Conservation (phyloP, 352 stramenopile genomes). For the Pythium diclinum region DNA sequence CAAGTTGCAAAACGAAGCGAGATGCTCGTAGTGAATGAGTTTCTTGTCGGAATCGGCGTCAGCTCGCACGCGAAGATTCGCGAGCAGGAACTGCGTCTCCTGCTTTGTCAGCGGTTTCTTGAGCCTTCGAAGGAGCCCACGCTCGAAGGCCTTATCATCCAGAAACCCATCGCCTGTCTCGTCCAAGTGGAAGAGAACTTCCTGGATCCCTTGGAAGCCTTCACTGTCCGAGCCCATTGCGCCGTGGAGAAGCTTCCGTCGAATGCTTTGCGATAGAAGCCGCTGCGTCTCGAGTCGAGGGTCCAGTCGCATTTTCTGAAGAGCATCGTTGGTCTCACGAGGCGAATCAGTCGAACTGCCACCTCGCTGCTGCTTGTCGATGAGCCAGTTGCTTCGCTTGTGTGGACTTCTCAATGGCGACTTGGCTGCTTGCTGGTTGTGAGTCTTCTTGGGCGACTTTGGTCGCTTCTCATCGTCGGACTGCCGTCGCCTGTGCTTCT, state of each 20-base stretch:
- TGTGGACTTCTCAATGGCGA: constrained; percentile 16
- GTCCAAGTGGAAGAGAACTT: constrained; percentile 40
- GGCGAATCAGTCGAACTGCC: not conserved
- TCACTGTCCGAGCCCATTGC: constrained; percentile 31
- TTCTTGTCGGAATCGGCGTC: constrained; percentile 13
- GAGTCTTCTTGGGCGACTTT: not conserved
- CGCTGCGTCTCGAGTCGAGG: constrained; percentile 47
- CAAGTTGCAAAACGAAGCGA: constrained; percentile 42
- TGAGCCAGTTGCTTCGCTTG: constrained; percentile 14
- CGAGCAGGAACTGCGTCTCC: constrained; percentile 48
- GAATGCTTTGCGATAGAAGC: constrained; percentile 43
- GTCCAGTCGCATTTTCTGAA: constrained; percentile 41
- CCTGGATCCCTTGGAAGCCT: constrained; percentile 46
- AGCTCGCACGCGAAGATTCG: constrained; percentile 32
- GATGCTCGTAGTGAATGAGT: constrained; percentile 56
- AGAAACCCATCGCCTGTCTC: constrained; percentile 36
- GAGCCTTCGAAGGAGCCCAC: constrained; percentile 40
- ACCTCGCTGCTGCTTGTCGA: constrained; percentile 9
- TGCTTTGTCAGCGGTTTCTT: constrained; percentile 40
- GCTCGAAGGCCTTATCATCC: constrained; percentile 35
- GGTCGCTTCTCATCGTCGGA: not conserved
- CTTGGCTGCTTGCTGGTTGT: not conserved
- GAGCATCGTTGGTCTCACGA: constrained; percentile 11
- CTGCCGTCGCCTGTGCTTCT: not conserved
- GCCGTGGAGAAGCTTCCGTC: constrained; percentile 49